Base-by-base conservation (phyloP, 23 red algal genomes). In the Gracilaria domingensis region DNA sequence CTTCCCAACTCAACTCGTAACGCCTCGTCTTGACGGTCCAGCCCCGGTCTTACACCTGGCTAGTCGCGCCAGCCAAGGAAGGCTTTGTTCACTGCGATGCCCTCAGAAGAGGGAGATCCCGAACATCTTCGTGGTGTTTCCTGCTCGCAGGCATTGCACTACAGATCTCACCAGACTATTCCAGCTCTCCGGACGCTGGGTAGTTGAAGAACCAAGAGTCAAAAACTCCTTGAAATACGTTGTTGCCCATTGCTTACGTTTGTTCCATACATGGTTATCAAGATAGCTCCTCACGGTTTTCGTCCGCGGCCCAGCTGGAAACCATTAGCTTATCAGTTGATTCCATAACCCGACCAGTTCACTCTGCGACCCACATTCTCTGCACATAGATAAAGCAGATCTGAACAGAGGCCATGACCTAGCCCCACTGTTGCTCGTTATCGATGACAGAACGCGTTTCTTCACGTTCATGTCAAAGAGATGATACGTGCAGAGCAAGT, bases 381-480 rank as follows among this genome's bases (percentile, higher is more conserved):
- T 62, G 23, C 59, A 62, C 1, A 24, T 30, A 8, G 59, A 62
- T 4, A 30, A 6, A 62, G 2, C 2, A 6, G 1, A 30, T 62
- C 59, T 2, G 29, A 62, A 62, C 18, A 62, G 16, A 62, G 6
- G 5, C 59, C 26, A 62, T 30, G 59, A 9, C 2, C 0, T 30
- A 38, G 48, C 45, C 0, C 78, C 78, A 53, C 21, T 4, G 1
- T 29, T 8, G 8, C 12, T 30, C 2, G 5, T 56, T 2, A 81
- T 7, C 14, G 11, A n/a, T 3, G 45, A 13, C 8, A 9, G 7
- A 9, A 60, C 18, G 6, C 6, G 45, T 32, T 57, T 48, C 78
- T 81, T 81, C 45, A 59, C 9, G 25, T 59, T 81, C 44, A 30
- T n/a, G 60, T 81, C 78, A 49, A 81, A 81, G 23, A 59, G 44